Base-by-base conservation (phyloP, 1,284 basidiomycete species). In the Rhodotorula sp. region DNA sequence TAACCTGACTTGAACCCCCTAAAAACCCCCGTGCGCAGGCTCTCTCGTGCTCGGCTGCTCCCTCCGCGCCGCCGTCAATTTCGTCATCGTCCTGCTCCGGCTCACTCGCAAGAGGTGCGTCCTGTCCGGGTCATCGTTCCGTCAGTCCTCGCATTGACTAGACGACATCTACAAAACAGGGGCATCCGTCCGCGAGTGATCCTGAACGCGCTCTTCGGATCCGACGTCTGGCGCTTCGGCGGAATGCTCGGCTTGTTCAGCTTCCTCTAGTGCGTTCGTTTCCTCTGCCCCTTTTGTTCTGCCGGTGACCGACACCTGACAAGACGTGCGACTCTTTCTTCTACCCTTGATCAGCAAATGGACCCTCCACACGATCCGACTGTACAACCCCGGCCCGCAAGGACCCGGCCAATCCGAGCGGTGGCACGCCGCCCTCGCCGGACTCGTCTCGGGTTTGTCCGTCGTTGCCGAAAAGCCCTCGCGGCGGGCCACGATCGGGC, bases 361-460 rank as follows among this genome's bases (percentile, higher is more conserved):
- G 76, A 84, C 92, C 33, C 84, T 94, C 12, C 95, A 95, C 77
- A 83, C 88, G 0, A 85, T 96, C 4, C 91, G 93, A 1, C 86
- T 95, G 54, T 82, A 91, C 67, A 78, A 84, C 84, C 54, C 75
- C 5, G 77, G 77, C 2, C 89, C 86, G 81, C 87, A 83, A 80
- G 91, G 86, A 26, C 83, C 85, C 70, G 80, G 75, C 78, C 81
- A 49, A 78, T 82, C 74, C 77, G 83, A 72, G 82, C 54, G 88
- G 73, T 98, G 95, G 94, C 91, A 98, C 78, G 88, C 94, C 2
- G 88, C 91, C 0, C 80, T 92, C 8, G 93, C 95, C 3, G 95
- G 95, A 22, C 87, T 90, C 0, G 79, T 94, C 37, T 90, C 90
- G 0, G 78, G 88, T 10, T 75, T 91, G n/a, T 90, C 89, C 0